Conservation (phyloP, 106 monocot genomes). For the Dendrobium huoshanense region DNA sequence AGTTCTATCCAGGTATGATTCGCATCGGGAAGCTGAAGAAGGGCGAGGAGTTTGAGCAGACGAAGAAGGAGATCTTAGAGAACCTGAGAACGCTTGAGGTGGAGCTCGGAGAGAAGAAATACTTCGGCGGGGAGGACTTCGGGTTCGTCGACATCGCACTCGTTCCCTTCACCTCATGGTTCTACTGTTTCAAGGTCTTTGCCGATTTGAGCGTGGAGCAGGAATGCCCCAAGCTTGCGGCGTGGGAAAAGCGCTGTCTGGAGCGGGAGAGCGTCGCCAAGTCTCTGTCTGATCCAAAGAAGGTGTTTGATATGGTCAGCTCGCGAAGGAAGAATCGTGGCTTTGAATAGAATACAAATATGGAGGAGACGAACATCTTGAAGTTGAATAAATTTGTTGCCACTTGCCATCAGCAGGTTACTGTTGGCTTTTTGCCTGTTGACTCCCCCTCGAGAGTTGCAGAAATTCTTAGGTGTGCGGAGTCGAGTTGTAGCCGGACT, state of each 20-base stretch:
- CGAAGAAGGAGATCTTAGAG: conserved; percentile 14
- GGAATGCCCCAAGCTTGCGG: conserved; percentile 15
- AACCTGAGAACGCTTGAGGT: conserved; percentile 12
- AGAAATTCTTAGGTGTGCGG: too few species aligned
- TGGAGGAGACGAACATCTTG: too few species aligned
- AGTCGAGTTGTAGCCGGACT: too few species aligned
- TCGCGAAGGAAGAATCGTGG: conserved; percentile 14
- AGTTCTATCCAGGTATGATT: background rate
- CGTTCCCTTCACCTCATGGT: conserved; percentile 13
- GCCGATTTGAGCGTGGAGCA: conserved; percentile 17
- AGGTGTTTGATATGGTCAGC: conserved; percentile 10
- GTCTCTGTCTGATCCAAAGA: conserved; percentile 1
- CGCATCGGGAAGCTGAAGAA: background rate
- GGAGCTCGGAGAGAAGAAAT: conserved; percentile 15
- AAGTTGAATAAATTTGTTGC: too few species aligned
- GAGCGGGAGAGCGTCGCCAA: conserved; percentile 17
- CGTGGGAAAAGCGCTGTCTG: conserved; percentile 19
- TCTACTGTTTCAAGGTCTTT: conserved; percentile 9
- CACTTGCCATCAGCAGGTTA: too few species aligned
- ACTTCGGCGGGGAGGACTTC: conserved; percentile 17
- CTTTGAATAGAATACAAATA: background rate
- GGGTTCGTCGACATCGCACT: conserved; percentile 22
- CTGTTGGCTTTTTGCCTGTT: too few species aligned
- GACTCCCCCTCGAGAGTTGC: too few species aligned
- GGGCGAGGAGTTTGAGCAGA: background rate